These are phyloP conservation scores for Trichoderma parareesei DNA, from an alignment of 495 filamentous ascomycete genomes.

Conservation along the genomic window DNA sequence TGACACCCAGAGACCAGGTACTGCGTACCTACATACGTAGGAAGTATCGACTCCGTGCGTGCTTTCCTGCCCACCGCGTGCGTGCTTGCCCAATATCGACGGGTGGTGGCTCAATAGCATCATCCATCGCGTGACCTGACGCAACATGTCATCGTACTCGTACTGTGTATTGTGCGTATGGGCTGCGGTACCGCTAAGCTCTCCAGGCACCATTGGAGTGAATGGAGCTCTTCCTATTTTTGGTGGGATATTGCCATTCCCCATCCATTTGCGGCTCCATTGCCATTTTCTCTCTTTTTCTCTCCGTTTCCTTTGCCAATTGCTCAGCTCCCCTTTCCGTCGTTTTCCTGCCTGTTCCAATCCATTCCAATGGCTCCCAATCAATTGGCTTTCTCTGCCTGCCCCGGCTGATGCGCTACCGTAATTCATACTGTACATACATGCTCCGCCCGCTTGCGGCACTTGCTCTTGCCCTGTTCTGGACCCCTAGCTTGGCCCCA, in stretches of 20 bases:
- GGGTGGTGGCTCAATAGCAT: conserved; percentile 6
- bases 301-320: background rate
- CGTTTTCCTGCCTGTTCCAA: background rate
- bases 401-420: background rate
- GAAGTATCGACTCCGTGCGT: background rate
- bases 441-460: background rate
- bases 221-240: background rate
- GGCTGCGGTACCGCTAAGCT: too few relatives aligned
- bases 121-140: conserved; percentile 9
- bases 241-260: too few relatives aligned
- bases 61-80: background rate
- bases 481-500: background rate
- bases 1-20: too few relatives aligned
- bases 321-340: background rate
- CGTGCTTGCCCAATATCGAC: background rate
- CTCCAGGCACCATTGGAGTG: too few relatives aligned
- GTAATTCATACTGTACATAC: too few relatives aligned
- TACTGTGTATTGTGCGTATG: too few relatives aligned
- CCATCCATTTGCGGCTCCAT: too few relatives aligned
- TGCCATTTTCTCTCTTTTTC: background rate
- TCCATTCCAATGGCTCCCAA: background rate
- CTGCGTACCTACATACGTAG: too few relatives aligned
- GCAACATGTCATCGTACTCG: background rate
- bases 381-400: background rate
- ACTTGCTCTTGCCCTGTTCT: background rate